phyloP scores from a whole-genome alignment of 2,329 filamentous ascomycete genomes.

The Scorias spongiosa region DNA sequence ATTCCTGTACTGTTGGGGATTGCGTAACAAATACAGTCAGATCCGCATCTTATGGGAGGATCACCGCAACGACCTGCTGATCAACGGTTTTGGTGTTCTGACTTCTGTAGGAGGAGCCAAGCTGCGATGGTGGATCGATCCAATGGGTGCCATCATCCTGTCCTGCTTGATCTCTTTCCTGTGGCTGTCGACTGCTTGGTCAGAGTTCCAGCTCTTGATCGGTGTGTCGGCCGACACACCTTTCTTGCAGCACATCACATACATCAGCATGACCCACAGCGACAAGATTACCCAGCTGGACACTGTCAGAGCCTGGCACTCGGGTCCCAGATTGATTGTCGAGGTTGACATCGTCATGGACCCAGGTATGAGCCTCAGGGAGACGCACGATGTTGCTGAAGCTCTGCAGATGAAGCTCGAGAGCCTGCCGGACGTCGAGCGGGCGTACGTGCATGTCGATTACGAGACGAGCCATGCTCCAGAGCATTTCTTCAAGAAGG shows the following conservation, averaged over 20 bases:
- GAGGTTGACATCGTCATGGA: conserved; percentile 97
- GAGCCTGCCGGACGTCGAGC: conserved; percentile 76
- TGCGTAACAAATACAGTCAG: conserved; percentile 84
- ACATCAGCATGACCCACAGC: conserved; percentile 86
- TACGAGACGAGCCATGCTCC: conserved; percentile 94
- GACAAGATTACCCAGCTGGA: conserved; percentile 72
- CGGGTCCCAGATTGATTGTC: conserved; percentile 73
- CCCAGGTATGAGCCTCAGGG: conserved; percentile 51
- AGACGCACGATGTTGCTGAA: conserved; percentile 86
- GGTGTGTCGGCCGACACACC: conserved; percentile 75
- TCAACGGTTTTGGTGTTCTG: conserved; percentile 79
- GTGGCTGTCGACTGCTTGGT: conserved; percentile 75
- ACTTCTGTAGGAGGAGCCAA: conserved; percentile 85
- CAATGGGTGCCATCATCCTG: conserved; percentile 73
- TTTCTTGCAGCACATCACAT: conserved; percentile 86
- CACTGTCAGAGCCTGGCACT: conserved; percentile 88
- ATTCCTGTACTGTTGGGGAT: conserved; percentile 82
- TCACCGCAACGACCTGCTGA: conserved; percentile 90
- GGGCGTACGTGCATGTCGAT: conserved; percentile 93
- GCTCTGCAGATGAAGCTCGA: conserved; percentile 89
- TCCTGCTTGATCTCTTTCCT: conserved; percentile 62
- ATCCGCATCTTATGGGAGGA: conserved; percentile 91
- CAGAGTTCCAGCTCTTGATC: conserved; percentile 81
- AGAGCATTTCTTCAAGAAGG: conserved; percentile 60
- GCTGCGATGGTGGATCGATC: conserved; percentile 88